Evolutionary conservation across 768 basidiomycete genomes (phyloP).

Genomic region (Mycena capillaripes): DNA sequence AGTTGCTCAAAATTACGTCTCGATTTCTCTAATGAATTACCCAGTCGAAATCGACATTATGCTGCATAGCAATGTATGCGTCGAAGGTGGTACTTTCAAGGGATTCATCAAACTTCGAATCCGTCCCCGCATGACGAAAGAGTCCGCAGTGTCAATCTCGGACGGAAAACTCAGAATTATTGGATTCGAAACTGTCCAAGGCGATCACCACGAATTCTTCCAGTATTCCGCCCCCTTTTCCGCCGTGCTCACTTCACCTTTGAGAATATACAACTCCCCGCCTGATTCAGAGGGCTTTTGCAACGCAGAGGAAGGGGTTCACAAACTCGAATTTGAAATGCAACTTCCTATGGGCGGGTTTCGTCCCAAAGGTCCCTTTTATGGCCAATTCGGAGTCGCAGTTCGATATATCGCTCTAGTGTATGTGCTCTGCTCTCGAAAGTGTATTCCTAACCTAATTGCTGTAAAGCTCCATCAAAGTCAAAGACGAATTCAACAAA

Average conservation of each 20-base stretch:
- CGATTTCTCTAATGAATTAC: background rate
- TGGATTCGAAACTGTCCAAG: conserved; percentile 82
- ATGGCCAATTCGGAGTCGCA: conserved; percentile 68
- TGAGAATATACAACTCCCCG: conserved; percentile 57
- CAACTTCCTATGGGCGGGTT: conserved; percentile 68
- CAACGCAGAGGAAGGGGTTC: conserved; percentile 73
- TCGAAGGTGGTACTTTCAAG: conserved; percentile 83
- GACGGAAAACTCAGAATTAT: conserved; percentile 85
- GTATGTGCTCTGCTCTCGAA: conserved; percentile 57
- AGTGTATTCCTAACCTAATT: conserved; percentile 16
- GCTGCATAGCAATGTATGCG: conserved; percentile 80
- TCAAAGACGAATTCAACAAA: conserved; percentile 74
- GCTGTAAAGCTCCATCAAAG: conserved; percentile 73
- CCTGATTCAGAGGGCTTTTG: conserved; percentile 75
- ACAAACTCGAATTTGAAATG: conserved; percentile 81
- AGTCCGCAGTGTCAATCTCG: conserved; percentile 72
- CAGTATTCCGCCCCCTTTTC: conserved; percentile 74
- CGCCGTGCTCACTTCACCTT: conserved; percentile 60
- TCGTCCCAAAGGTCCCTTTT: conserved; percentile 73
- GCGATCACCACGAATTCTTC: conserved; percentile 85
- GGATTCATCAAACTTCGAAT: conserved; percentile 81
- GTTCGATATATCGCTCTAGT: conserved; percentile 87
- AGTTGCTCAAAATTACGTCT: background rate
- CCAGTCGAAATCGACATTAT: conserved; percentile 83
- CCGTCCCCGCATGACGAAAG: conserved; percentile 66